Conservation (phyloP, 1,284 basidiomycete species). For the Cronartium ribicola region DNA sequence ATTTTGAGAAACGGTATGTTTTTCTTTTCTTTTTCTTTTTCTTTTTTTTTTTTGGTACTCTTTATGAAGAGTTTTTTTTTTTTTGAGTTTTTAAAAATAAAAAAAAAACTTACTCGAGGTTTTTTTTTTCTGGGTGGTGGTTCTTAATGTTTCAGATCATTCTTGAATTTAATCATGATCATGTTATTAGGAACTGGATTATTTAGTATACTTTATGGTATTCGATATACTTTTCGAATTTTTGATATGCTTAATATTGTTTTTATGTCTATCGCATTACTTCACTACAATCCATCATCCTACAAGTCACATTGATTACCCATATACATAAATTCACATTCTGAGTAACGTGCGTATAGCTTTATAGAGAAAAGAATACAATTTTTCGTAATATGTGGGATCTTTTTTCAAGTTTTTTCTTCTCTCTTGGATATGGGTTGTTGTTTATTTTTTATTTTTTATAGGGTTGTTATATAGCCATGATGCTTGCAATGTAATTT, state of each 20-base stretch:
- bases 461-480: neutral
- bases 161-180: neutral
- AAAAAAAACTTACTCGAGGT: neutral
- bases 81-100: neutral
- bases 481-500: neutral
- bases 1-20: neutral
- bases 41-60: neutral
- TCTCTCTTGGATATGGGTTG: neutral
- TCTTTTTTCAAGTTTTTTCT: neutral
- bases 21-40: neutral
- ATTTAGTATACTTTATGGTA: conserved; percentile 9
- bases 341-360: neutral
- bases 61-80: neutral
- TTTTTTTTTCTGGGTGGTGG: no score
- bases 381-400: neutral
- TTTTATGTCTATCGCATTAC: neutral
- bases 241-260: conserved; percentile 8
- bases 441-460: neutral
- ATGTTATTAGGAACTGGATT: conserved; percentile 18
- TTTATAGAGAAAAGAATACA: neutral
- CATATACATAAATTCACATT: no score
- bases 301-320: conserved; percentile 1
- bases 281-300: neutral
- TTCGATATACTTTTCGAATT: conserved; percentile 7
- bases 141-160: neutral